Percentiles rank a stretch among this genome's conserved stretches.
Conservation (phyloP, 2,329 filamentous ascomycete genomes). For the Neonectria hederae region DNA sequence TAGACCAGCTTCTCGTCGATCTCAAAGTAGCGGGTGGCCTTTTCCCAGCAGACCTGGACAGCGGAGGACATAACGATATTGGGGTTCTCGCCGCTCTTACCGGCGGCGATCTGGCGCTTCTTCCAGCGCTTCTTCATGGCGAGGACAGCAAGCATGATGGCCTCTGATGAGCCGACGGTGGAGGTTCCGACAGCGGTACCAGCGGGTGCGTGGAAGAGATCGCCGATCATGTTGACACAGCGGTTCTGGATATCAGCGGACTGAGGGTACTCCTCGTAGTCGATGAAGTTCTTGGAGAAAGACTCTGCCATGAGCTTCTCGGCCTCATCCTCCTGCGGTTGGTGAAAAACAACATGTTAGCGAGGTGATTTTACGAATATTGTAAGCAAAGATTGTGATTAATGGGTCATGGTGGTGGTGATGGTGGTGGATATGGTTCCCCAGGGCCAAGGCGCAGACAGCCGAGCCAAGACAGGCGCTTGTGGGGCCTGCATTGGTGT, state of each 20-base stretch:
- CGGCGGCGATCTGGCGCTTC: conserved; percentile 83
- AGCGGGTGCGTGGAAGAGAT: conserved; percentile 83
- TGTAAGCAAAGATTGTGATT: too few relatives aligned
- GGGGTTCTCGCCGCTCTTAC: conserved; percentile 81
- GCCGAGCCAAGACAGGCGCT: conserved; percentile 6
- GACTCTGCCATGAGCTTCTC: conserved; percentile 95
- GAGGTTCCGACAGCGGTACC: conserved; percentile 83
- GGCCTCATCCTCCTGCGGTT: conserved; percentile 82
- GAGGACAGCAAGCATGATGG: conserved; percentile 82
- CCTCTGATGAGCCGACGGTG: conserved; percentile 89
- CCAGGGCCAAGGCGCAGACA: conserved; percentile 12
- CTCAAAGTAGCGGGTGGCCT: conserved; percentile 89
- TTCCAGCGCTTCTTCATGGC: conserved; percentile 98
- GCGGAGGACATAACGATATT: conserved; percentile 97
- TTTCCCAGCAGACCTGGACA: conserved; percentile 98
- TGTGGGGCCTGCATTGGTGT: conserved; percentile 20
- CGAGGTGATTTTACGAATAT: not conserved
- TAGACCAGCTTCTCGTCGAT: conserved; percentile 86
- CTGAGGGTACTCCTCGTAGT: conserved; percentile 86
- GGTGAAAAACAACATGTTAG: conserved; percentile 25
- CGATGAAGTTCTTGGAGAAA: conserved; percentile 95
- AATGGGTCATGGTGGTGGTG: not conserved
- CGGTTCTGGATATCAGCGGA: conserved; percentile 90
- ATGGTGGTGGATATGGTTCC: conserved; percentile 8
- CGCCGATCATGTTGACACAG: conserved; percentile 89